These are phyloP conservation scores for Stromatinia cepivora DNA, from an alignment of 2,329 filamentous ascomycete species.

Conservation along the genomic window DNA sequence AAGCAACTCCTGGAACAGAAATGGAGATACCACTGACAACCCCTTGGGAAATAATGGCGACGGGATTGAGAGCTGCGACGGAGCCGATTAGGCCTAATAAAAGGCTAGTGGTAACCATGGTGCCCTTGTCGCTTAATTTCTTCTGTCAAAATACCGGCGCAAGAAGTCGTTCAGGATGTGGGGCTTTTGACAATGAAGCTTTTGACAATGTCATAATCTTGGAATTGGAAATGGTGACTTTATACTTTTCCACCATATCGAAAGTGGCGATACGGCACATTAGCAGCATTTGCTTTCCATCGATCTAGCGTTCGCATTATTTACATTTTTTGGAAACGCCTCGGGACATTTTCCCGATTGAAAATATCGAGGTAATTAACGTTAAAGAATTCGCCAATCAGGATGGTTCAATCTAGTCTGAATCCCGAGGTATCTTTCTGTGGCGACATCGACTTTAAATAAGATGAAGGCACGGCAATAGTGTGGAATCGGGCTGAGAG, in stretches of 20 bases:
- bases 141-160: neutral
- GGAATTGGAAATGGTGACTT: neutral
- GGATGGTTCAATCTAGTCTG: neutral
- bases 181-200: neutral
- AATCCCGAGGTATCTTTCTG: neutral
- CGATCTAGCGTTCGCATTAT: neutral
- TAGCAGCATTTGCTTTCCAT: neutral
- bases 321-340: neutral
- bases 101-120: neutral
- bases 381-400: neutral
- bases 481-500: neutral
- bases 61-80: neutral
- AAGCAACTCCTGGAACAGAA: neutral
- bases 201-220: neutral
- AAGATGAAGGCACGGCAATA: neutral
- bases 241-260: neutral
- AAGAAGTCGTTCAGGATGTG: neutral
- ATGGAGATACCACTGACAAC: neutral
- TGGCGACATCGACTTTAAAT: neutral
- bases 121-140: neutral
- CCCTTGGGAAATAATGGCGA: slow-evolving; percentile 1
- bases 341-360: neutral
- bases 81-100: neutral
- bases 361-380: neutral
- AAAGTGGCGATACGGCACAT: neutral